These are phyloP conservation scores for Daedaleopsis nitida DNA, from an alignment of 768 basidiomycete genomes.

Conservation along the genomic window DNA sequence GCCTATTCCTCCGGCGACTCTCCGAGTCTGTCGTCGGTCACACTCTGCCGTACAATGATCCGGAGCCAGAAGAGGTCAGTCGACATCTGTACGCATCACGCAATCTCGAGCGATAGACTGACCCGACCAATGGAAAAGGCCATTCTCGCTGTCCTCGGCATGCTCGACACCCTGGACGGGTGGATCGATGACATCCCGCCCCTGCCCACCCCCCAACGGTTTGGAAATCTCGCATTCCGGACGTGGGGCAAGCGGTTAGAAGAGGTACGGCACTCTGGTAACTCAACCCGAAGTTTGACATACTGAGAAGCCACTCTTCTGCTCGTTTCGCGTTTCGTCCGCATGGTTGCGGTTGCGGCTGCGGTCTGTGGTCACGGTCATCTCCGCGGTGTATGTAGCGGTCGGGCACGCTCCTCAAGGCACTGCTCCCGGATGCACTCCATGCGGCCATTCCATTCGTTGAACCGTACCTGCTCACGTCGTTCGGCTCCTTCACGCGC, in stretches of 20 bases:
- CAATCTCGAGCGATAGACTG: constrained; percentile 1
- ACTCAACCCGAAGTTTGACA: constrained; percentile 12
- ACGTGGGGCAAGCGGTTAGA: constrained; percentile 80
- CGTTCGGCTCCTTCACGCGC: constrained; percentile 88
- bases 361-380: constrained; percentile 1
- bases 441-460: constrained; percentile 58
- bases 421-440: constrained; percentile 50
- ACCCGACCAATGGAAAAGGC: constrained; percentile 37
- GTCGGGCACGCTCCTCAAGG: constrained; percentile 50
- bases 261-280: constrained; percentile 51
- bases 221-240: constrained; percentile 90
- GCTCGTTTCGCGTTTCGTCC: neutral
- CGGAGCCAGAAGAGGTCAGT: constrained; percentile 29
- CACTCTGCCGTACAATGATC: constrained; percentile 45
- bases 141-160: constrained; percentile 45
- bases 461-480: constrained; percentile 74
- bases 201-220: constrained; percentile 74
- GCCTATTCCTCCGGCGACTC: constrained; percentile 72
- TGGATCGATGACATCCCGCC: constrained; percentile 88
- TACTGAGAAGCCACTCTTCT: neutral
- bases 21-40: constrained; percentile 77
- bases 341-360: constrained; percentile 2
- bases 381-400: constrained; percentile 41
- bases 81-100: constrained; percentile 3
- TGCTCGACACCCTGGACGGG: constrained; percentile 65